Conservation (phyloP, 2,329 filamentous ascomycete genomes). For the Scorias spongiosa region DNA sequence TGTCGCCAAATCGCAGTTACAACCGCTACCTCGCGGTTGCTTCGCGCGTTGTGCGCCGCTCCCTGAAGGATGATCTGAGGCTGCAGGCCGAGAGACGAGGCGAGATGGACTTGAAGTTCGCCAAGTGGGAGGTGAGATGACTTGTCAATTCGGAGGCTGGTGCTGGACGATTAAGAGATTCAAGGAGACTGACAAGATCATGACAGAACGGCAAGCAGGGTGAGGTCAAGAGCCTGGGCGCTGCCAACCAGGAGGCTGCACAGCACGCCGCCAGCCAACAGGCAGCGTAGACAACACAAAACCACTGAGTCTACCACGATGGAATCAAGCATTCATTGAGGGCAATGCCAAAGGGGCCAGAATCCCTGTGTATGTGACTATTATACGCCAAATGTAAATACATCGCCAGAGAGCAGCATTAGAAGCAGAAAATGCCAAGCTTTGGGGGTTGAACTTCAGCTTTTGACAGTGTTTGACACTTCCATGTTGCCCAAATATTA, state of each 20-base stretch:
- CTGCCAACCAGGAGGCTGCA: slow-evolving; percentile 37
- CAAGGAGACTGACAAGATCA: slow-evolving; percentile 7
- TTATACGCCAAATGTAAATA: background rate
- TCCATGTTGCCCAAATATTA: no score
- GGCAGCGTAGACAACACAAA: background rate
- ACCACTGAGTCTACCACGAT: no score
- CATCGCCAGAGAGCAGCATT: background rate
- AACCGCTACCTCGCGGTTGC: slow-evolving; percentile 98
- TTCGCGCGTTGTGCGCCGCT: slow-evolving; percentile 85
- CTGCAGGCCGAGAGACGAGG: slow-evolving; percentile 76
- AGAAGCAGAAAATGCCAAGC: slow-evolving; percentile 5
- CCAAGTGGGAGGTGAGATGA: slow-evolving; percentile 72
- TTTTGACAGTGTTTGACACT: background rate
- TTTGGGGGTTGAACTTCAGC: slow-evolving; percentile 4
- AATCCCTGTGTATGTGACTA: background rate
- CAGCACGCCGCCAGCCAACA: slow-evolving; percentile 27
- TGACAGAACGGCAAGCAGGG: slow-evolving; percentile 88
- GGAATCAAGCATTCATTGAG: no score
- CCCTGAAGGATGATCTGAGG: slow-evolving; percentile 90
- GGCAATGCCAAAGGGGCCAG: background rate
- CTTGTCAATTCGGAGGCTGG: slow-evolving; percentile 3
- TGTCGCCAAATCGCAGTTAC: slow-evolving; percentile 51
- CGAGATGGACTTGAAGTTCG: slow-evolving; percentile 74
- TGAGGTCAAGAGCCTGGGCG: slow-evolving; percentile 57
- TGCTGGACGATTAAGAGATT: slow-evolving; percentile 1